Evolutionary conservation across 225 moss, liverwort and hornwort species (phyloP).

Genomic region (Bryum argenteum): DNA sequence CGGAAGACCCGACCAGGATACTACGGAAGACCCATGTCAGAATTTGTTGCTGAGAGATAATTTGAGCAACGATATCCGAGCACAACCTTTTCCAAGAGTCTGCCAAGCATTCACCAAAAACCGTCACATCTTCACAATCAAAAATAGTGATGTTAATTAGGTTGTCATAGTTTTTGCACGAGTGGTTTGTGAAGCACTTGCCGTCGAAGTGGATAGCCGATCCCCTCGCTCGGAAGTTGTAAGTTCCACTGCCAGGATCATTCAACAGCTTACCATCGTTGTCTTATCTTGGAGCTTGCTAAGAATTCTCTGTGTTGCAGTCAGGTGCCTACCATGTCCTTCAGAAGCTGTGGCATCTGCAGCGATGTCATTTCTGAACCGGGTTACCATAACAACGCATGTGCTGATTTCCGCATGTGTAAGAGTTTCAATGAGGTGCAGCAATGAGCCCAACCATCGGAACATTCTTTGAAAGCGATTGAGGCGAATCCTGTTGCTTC

Average conservation of each 20-base stretch:
- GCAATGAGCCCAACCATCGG: conserved; percentile 5
- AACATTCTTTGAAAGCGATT: conserved; percentile 24
- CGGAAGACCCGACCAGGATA: background rate
- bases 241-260: background rate
- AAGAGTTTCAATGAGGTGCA: conserved; percentile 7
- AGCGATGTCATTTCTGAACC: background rate
- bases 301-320: background rate
- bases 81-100: background rate
- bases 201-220: too few relatives aligned
- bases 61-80: conserved; percentile 13
- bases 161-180: background rate
- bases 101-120: background rate
- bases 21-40: background rate
- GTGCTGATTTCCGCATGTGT: conserved; percentile 19
- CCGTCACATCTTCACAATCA: too few relatives aligned
- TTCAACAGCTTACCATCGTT: too few relatives aligned
- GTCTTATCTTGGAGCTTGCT: background rate
- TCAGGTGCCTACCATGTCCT: fast-evolving
- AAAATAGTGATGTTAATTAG: too few relatives aligned
- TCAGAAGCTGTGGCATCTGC: background rate
- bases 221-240: fast-evolving
- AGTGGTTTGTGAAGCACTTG: background rate
- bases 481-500: too few relatives aligned
- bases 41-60: conserved; percentile 6
- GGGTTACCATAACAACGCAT: conserved; percentile 33